Conservation (phyloP, 768 basidiomycete genomes). For the Agrocybe chaxingu region DNA sequence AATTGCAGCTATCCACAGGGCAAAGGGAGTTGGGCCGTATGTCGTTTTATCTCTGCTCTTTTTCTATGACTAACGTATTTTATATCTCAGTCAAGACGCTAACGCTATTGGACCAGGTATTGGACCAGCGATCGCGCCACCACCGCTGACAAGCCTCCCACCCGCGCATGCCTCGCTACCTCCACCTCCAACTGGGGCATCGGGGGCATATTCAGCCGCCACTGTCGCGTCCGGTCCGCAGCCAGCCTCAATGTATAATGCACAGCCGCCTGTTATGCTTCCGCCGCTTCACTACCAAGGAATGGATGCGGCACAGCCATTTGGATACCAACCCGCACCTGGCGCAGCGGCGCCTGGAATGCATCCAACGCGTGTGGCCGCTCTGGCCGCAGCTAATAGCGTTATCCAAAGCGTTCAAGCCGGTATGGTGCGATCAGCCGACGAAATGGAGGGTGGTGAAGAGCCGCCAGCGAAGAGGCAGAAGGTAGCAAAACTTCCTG, state of each 20-base stretch:
- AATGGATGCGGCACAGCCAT: slow-evolving; percentile 70
- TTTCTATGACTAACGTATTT: slow-evolving; percentile 3
- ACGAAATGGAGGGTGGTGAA: slow-evolving; percentile 69
- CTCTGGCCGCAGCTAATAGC: slow-evolving; percentile 52
- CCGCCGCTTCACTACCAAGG: slow-evolving; percentile 86
- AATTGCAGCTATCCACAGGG: slow-evolving; percentile 93
- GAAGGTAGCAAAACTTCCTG: slow-evolving; percentile 80
- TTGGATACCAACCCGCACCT: slow-evolving; percentile 59
- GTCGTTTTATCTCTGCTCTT: slow-evolving; percentile 28
- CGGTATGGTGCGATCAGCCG: slow-evolving; percentile 76
- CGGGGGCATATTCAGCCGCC: slow-evolving; percentile 70
- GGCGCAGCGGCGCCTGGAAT: slow-evolving; percentile 43
- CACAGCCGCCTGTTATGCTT: slow-evolving; percentile 71
- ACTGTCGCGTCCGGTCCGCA: slow-evolving; percentile 91
- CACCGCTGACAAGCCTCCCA: slow-evolving; percentile 62
- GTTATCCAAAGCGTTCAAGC: slow-evolving; percentile 46
- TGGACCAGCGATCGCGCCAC: slow-evolving; percentile 73
- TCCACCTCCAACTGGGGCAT: slow-evolving; percentile 53
- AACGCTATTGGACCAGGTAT: slow-evolving; percentile 87
- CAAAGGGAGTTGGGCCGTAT: slow-evolving; percentile 86
- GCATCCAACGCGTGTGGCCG: slow-evolving; percentile 66
- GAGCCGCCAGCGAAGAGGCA: slow-evolving; percentile 86
- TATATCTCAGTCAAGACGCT: slow-evolving; percentile 54
- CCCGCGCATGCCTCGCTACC: slow-evolving; percentile 73
- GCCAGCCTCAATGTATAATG: slow-evolving; percentile 68